Conservation (phyloP, 192 early-diverging fungal species). For the Linnemannia schmuckeri region DNA sequence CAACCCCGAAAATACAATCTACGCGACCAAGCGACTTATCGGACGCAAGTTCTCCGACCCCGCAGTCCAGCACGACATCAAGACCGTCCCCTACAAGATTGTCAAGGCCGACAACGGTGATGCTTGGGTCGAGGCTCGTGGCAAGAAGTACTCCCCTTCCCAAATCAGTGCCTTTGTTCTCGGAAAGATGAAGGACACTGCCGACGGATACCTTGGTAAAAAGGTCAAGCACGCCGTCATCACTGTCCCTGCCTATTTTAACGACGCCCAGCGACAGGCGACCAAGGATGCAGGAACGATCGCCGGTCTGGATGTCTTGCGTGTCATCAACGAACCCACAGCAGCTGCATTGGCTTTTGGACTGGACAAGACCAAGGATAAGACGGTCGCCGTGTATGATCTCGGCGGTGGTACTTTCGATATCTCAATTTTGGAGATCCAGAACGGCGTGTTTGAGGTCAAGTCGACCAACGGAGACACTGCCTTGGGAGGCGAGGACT, state of each 20-base stretch:
- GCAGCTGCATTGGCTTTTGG: constrained; percentile 95
- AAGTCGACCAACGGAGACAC: constrained; percentile 99
- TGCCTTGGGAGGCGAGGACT: constrained; percentile 83
- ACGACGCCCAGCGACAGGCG: constrained; percentile 96
- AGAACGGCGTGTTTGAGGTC: constrained; percentile 98
- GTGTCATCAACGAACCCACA: constrained; percentile 97
- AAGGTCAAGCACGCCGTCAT: constrained; percentile 91
- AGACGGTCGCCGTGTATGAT: constrained; percentile 96
- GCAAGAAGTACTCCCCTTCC: constrained; percentile 95
- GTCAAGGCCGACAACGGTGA: constrained; percentile 95
- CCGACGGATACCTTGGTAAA: constrained; percentile 84
- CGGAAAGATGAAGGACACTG: constrained; percentile 99
- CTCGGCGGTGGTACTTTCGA: constrained; percentile 99
- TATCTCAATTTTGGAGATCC: constrained; percentile 98
- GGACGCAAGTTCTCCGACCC: constrained; percentile 92
- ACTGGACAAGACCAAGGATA: constrained; percentile 88
- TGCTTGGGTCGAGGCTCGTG: constrained; percentile 97
- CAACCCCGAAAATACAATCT: constrained; percentile 98
- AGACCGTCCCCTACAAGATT: constrained; percentile 95
- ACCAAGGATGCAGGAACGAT: constrained; percentile 96
- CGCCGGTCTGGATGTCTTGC: constrained; percentile 89
- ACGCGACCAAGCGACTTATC: constrained; percentile 97
- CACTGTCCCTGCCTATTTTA: constrained; percentile 99
- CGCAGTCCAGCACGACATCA: constrained; percentile 91
- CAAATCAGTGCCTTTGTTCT: constrained; percentile 98